phyloP scores from a whole-genome alignment of 148 eudicot species.

The Rhododendron ferrugineum region DNA sequence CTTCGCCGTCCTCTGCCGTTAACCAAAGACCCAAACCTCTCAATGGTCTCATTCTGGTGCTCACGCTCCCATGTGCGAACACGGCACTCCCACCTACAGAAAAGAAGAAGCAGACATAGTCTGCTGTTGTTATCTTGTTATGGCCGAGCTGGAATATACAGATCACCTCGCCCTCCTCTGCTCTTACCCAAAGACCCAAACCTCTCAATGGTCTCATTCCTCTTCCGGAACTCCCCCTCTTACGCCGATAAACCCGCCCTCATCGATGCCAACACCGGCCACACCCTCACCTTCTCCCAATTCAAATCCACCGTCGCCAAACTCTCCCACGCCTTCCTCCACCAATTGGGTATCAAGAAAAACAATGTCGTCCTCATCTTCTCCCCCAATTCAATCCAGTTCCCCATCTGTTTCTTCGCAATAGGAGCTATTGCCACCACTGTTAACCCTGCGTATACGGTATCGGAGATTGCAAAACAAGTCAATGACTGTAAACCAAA shows the following conservation, averaged over 20 bases:
- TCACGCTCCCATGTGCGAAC: too few species aligned
- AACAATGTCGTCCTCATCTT: constrained; percentile 54
- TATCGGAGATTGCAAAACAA: constrained; percentile 50
- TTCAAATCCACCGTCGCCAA: constrained; percentile 47
- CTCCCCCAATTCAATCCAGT: constrained; percentile 63
- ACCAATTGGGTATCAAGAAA: constrained; percentile 40
- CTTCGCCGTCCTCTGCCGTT: too few species aligned
- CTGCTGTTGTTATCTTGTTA: constrained; percentile 34
- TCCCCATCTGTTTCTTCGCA: constrained; percentile 45
- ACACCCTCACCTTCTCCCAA: constrained; percentile 38
- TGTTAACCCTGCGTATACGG: constrained; percentile 50
- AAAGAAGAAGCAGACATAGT: too few species aligned
- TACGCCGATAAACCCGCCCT: constrained; percentile 48
- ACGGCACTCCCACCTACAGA: too few species aligned
- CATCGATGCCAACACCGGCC: constrained; percentile 46
- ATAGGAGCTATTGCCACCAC: constrained; percentile 61
- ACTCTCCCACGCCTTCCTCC: constrained; percentile 35
- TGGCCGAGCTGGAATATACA: constrained; percentile 56
- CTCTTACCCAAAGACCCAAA: constrained; percentile 36
- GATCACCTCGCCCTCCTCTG: constrained; percentile 50
- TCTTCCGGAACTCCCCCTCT: constrained; percentile 51
- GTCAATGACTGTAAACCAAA: constrained; percentile 50
- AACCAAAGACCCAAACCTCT: too few species aligned
- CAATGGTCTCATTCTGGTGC: too few species aligned
- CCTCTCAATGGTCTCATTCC: constrained; percentile 49